Percentiles rank a stretch among this genome's conserved stretches.
These are phyloP conservation scores for Aspergillus coremiiformis DNA, from an alignment of 495 filamentous ascomycete genomes.

Conservation along the genomic window DNA sequence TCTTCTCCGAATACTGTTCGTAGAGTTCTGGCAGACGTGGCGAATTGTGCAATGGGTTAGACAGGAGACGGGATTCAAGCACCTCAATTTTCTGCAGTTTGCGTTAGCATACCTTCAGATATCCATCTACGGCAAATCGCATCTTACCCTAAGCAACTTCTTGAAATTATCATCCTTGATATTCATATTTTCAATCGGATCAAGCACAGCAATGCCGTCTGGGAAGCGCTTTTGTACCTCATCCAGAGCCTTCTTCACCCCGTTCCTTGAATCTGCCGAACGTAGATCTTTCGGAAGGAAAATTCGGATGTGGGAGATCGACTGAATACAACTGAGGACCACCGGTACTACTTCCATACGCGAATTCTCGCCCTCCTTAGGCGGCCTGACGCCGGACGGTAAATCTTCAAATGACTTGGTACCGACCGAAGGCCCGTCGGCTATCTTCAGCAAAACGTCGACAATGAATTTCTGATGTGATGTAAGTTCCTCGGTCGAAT, in stretches of 20 bases:
- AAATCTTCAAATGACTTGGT: constrained; percentile 53
- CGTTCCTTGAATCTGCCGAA: constrained; percentile 52
- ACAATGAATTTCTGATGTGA: constrained; percentile 70
- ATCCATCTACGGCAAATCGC: not conserved
- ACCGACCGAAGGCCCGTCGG: constrained; percentile 49
- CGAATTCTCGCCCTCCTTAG: constrained; percentile 54
- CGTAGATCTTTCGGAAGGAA: constrained; percentile 70
- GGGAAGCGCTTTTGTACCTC: constrained; percentile 80
- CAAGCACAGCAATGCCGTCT: constrained; percentile 81
- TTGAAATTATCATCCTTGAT: constrained; percentile 91
- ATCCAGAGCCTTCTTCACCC: constrained; percentile 56
- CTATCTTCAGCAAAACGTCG: constrained; percentile 72
- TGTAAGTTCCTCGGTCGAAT: constrained; percentile 53
- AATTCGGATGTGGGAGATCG: constrained; percentile 68
- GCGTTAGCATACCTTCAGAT: constrained; percentile 6
- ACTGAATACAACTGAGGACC: constrained; percentile 71
- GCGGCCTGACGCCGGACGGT: constrained; percentile 55
- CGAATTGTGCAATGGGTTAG: constrained; percentile 85
- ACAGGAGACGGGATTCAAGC: constrained; percentile 80
- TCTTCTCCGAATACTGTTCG: constrained; percentile 74
- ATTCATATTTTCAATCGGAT: constrained; percentile 91
- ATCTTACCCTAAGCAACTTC: constrained; percentile 69
- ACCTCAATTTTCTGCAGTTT: constrained; percentile 77
- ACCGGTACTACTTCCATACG: constrained; percentile 83
- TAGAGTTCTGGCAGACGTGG: constrained; percentile 74